phyloP scores from a whole-genome alignment of 169 alveolate genomes.

The Blepharisma undulans region DNA sequence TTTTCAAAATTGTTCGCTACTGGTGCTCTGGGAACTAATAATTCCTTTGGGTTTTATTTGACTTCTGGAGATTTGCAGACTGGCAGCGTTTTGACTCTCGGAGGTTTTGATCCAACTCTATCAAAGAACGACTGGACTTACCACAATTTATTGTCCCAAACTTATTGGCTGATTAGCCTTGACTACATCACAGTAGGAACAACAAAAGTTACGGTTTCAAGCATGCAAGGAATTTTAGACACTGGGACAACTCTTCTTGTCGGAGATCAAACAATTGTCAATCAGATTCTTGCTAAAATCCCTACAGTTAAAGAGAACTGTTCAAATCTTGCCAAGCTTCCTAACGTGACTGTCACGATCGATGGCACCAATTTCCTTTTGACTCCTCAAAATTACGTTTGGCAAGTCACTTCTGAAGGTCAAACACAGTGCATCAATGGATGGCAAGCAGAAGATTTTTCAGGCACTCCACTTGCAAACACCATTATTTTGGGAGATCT shows the following conservation, averaged over 20 bases:
- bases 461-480: conserved; percentile 41
- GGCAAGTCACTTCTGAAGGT: conserved; percentile 47
- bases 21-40: conserved; percentile 61
- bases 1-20: conserved; percentile 39
- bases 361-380: conserved; percentile 57
- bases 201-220: background rate
- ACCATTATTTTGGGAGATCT: conserved; percentile 71
- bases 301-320: conserved; percentile 58
- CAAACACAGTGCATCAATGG: conserved; percentile 63
- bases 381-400: conserved; percentile 59
- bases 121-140: conserved; percentile 68
- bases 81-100: conserved; percentile 74
- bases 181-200: conserved; percentile 44
- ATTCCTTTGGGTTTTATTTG: conserved; percentile 75
- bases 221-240: conserved; percentile 76
- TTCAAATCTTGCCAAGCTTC: conserved; percentile 51
- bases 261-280: conserved; percentile 58
- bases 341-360: conserved; percentile 57
- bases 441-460: conserved; percentile 35
- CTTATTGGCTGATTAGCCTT: conserved; percentile 76
- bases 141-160: conserved; percentile 69
- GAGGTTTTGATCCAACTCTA: conserved; percentile 68
- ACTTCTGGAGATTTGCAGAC: conserved; percentile 52
- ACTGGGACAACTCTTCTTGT: conserved; percentile 86
- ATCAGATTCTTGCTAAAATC: conserved; percentile 54